Percentiles rank a stretch among this genome's conserved stretches.
Evolutionary conservation across 2,329 filamentous ascomycete species (phyloP).

Genomic region (Calonectria henricotiae): DNA sequence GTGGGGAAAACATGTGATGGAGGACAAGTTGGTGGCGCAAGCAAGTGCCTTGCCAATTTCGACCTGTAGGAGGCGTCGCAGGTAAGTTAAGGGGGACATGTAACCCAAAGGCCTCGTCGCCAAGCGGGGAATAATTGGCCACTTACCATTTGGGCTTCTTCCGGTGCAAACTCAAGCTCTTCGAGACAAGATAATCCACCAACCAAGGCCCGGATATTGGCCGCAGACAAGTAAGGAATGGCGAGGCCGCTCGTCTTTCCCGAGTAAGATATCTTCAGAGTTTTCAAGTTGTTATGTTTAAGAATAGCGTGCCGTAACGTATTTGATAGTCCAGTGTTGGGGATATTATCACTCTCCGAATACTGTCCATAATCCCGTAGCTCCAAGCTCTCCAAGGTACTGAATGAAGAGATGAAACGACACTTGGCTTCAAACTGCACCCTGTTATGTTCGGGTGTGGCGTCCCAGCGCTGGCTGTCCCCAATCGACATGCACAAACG

Average conservation of each 20-base stretch:
- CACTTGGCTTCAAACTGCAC: conserved; percentile 5
- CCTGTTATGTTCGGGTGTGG: not conserved
- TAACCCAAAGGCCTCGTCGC: not conserved
- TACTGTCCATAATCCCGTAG: conserved; percentile 30
- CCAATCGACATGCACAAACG: conserved; percentile 7
- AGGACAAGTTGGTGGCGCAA: conserved; percentile 23
- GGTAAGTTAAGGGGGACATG: not conserved
- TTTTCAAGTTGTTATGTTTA: conserved; percentile 39
- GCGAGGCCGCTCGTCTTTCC: not conserved
- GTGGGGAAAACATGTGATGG: conserved; percentile 29
- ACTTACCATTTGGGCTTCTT: conserved; percentile 33
- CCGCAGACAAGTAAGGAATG: conserved; percentile 37
- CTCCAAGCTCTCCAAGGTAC: conserved; percentile 35
- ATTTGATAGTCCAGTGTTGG: conserved; percentile 30
- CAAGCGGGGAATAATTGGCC: not conserved
- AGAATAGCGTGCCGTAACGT: conserved; percentile 40
- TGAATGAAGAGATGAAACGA: conserved; percentile 42
- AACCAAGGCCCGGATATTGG: conserved; percentile 34
- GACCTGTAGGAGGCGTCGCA: not conserved
- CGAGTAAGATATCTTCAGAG: conserved; percentile 26
- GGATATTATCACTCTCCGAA: not conserved
- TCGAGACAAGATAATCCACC: conserved; percentile 34
- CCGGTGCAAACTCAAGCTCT: conserved; percentile 37
- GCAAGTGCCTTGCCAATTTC: conserved; percentile 37
- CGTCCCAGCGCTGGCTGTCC: not conserved